Base-by-base conservation (phyloP, 1,284 basidiomycete species). In the Apiotrichum akiyoshidainum region DNA sequence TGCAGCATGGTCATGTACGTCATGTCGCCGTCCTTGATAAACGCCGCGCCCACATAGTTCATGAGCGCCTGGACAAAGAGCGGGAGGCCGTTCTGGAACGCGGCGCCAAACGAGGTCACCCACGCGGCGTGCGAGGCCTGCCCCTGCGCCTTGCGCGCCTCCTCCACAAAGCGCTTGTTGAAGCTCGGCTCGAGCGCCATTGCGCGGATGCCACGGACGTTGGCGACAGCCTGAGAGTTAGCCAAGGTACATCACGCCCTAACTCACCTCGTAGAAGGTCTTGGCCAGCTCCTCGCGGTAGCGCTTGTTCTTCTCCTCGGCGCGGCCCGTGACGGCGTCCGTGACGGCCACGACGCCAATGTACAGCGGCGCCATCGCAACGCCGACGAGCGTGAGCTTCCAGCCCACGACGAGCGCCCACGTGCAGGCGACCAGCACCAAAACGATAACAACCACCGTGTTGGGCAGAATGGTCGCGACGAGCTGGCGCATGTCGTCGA, bases 361-460 rank as follows among this genome's bases (percentile, higher is more conserved):
- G 68, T 97, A 95, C 10, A 96, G 81, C 0, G 94, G 95, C 0
- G 85, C 89, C 37, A 97, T 84, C 1, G 87, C 92, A 37, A 97
- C 76, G 0, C 92, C 95, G 1, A 91, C 90, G 19, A 99, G 83
- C 0, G 94, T 96, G 59, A 99, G 81, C 78, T 96, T 87, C 95
- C 95, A 99, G 0, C 92, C 92, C 33, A 84, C 80, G 0, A 84
- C 84, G 71, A 97, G 81, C 0, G 95, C 91, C 94, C 94, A 98
- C 12, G 89, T 74, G 17, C 97, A 78, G 4, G 91, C 92, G 13
- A 94, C 80, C 1, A 81, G 73, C 49, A 97, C 82, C 92, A 99
- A 96, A 8, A 88, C 81, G 2, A 80, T 58, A 13, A 95, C 88
- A 10, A 92, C 88, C 34, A 87, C 69, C 12, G 81, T 80, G 72